Evolutionary conservation across 768 basidiomycete genomes (phyloP).

Genomic region (Dictyophora rubrovolvata): DNA sequence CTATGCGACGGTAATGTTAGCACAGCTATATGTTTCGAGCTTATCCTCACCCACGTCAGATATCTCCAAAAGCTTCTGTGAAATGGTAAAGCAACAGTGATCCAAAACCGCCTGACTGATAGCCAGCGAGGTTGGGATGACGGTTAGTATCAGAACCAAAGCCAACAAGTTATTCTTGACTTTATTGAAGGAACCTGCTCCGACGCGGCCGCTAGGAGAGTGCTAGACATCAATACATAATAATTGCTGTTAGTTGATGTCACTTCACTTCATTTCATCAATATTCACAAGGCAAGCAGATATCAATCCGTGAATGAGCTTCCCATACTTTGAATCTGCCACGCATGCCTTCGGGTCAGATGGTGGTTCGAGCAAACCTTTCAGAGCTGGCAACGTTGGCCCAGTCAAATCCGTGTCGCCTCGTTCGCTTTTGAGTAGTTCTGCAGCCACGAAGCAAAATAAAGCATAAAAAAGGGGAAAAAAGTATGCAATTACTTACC

Average conservation of each 20-base stretch:
- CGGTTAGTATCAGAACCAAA: conserved; percentile 74
- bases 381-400: conserved; percentile 72
- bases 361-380: conserved; percentile 54
- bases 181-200: conserved; percentile 67
- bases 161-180: conserved; percentile 86
- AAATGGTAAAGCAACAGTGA: conserved; percentile 74
- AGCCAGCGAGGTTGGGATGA: conserved; percentile 54
- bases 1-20: conserved; percentile 27
- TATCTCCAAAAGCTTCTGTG: conserved; percentile 62
- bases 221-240: conserved; percentile 5
- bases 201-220: conserved; percentile 61
- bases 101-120: conserved; percentile 71
- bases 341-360: conserved; percentile 25
- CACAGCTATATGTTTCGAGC: neutral
- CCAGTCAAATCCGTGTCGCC: conserved; percentile 70
- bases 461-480: conserved; percentile 3
- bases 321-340: conserved; percentile 44
- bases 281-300: conserved; percentile 78
- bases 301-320: conserved; percentile 68
- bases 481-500: conserved; percentile 37
- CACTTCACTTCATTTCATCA: conserved; percentile 78
- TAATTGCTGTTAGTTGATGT: neutral
- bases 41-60: conserved; percentile 45
- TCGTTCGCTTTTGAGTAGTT: conserved; percentile 79
- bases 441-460: conserved; percentile 27